Conservation (phyloP, 2,329 filamentous ascomycete species). For the Diaporthe batatas region DNA sequence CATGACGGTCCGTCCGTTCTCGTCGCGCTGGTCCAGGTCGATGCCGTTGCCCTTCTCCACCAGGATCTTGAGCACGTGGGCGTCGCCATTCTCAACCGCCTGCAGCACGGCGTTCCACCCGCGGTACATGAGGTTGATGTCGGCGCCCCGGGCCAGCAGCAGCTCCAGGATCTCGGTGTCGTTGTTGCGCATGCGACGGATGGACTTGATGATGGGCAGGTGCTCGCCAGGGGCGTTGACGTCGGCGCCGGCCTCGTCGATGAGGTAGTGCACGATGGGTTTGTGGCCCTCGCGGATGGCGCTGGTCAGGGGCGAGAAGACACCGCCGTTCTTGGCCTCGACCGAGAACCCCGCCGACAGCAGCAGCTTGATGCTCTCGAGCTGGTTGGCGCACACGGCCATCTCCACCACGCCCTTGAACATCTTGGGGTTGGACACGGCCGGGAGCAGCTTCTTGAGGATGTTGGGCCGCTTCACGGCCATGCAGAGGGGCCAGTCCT, state of each 20-base stretch:
- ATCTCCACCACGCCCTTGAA: constrained; percentile 77
- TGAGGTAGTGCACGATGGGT: constrained; percentile 71
- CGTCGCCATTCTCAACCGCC: constrained; percentile 74
- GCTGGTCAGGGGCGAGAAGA: constrained; percentile 78
- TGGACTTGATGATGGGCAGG: constrained; percentile 77
- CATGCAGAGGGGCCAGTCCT: constrained; percentile 80
- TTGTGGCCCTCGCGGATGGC: constrained; percentile 74
- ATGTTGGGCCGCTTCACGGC: constrained; percentile 73
- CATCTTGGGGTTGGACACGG: constrained; percentile 69
- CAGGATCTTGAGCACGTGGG: constrained; percentile 65
- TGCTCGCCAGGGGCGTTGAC: constrained; percentile 78
- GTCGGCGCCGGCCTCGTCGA: constrained; percentile 73
- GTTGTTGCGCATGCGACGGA: constrained; percentile 68
- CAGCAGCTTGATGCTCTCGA: constrained; percentile 76
- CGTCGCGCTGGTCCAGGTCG: constrained; percentile 46
- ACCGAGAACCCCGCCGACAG: constrained; percentile 74
- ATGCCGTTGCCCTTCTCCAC: constrained; percentile 50
- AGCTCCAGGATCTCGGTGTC: constrained; percentile 73
- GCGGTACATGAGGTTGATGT: constrained; percentile 76
- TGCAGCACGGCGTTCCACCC: constrained; percentile 77
- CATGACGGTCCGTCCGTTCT: constrained; percentile 55
- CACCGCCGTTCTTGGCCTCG: constrained; percentile 79
- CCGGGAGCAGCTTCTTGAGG: constrained; percentile 69
- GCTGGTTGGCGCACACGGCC: constrained; percentile 75
- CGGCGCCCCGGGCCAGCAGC: constrained; percentile 73